Evolutionary conservation across 2,329 filamentous ascomycete species (phyloP).

Genomic region (Ophiostoma populinum): DNA sequence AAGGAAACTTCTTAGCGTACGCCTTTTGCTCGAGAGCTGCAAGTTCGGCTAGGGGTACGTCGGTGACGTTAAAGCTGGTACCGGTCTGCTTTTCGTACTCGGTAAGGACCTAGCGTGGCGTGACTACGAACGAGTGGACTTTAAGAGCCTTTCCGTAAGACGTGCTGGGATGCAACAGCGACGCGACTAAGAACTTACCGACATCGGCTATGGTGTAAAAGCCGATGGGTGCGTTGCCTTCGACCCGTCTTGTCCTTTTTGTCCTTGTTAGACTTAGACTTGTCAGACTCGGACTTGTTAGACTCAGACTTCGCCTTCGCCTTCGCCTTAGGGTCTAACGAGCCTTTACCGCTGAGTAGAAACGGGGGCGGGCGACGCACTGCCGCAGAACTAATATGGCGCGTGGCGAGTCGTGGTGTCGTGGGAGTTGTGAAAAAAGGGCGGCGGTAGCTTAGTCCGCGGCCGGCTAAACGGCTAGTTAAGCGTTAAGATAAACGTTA

Average conservation of each 20-base stretch:
- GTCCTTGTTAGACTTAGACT: no score
- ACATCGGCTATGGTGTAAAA: slow-evolving; percentile 59
- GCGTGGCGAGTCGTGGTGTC: no score
- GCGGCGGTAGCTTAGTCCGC: no score
- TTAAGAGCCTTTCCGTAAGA: slow-evolving; percentile 40
- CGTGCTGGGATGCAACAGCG: slow-evolving; percentile 37
- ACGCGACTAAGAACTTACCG: slow-evolving; percentile 45
- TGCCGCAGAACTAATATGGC: no score
- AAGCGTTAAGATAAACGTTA: no score
- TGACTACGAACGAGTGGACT: slow-evolving; percentile 55
- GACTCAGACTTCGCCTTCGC: no score
- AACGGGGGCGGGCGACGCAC: no score
- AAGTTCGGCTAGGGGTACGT: slow-evolving; percentile 35
- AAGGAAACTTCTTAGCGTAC: slow-evolving; percentile 34
- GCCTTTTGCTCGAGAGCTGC: slow-evolving; percentile 38
- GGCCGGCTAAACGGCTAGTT: no score
- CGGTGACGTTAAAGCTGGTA: slow-evolving; percentile 36
- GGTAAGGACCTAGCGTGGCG: slow-evolving; percentile 41
- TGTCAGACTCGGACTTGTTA: no score
- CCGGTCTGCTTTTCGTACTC: slow-evolving; percentile 53
- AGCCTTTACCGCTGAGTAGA: no score
- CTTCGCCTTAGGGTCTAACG: no score
- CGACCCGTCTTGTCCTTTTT: slow-evolving; percentile 43
- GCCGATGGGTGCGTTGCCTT: slow-evolving; percentile 41
- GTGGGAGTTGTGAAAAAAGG: no score